phyloP scores from a whole-genome alignment of 768 basidiomycete genomes.

The Boletus sensibilis region DNA sequence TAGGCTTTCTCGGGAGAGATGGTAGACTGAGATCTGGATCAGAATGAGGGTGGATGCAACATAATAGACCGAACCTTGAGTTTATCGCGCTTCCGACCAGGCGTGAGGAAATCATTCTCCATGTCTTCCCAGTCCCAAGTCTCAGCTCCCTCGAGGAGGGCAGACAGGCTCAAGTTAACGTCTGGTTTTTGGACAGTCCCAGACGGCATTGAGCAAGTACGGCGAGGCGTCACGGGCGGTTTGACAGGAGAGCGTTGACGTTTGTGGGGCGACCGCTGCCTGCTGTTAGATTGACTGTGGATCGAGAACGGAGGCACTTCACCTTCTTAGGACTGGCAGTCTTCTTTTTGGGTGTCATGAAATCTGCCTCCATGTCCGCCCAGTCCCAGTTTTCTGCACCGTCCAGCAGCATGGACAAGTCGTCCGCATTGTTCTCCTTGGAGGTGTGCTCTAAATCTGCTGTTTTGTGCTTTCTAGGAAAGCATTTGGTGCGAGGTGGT shows the following conservation, averaged over 20 bases:
- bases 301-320: neutral
- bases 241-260: constrained; percentile 22
- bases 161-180: constrained; percentile 43
- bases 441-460: neutral
- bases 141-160: constrained; percentile 61
- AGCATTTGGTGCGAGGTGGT: constrained; percentile 27
- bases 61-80: constrained; percentile 17
- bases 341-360: constrained; percentile 51
- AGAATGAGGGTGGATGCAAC: neutral
- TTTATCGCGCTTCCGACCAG: constrained; percentile 37
- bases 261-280: constrained; percentile 13
- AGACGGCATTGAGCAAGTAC: constrained; percentile 10
- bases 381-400: constrained; percentile 74
- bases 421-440: constrained; percentile 22
- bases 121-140: constrained; percentile 69
- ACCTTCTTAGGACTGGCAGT: constrained; percentile 28
- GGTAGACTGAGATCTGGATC: constrained; percentile 12
- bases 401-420: constrained; percentile 52
- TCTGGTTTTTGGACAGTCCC: constrained; percentile 3
- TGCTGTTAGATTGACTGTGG: neutral
- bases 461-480: constrained; percentile 24
- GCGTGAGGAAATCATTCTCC: constrained; percentile 47
- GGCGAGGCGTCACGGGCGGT: constrained; percentile 6
- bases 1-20: constrained; percentile 18
- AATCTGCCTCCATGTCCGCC: constrained; percentile 53